Conservation (phyloP, 768 basidiomycete genomes). For the Tricholoma flavovirens region DNA sequence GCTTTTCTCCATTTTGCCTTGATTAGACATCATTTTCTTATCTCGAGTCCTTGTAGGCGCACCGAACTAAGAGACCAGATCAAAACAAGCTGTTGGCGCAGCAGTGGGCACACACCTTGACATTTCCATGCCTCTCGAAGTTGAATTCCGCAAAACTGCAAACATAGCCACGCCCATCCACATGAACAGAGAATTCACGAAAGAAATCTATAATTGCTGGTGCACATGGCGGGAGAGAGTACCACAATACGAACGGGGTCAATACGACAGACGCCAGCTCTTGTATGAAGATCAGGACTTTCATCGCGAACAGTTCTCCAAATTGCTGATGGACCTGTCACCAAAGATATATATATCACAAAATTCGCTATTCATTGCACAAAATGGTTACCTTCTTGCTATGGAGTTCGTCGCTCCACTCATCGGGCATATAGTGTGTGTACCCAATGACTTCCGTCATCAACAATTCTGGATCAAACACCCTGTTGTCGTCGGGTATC, state of each 20-base stretch:
- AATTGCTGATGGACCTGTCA: conserved; percentile 84
- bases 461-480: conserved; percentile 90
- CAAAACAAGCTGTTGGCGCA: neutral
- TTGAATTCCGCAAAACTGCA: conserved; percentile 99
- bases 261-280: conserved; percentile 88
- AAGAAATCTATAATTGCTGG: conserved; percentile 95
- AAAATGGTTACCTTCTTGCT: conserved; percentile 61
- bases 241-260: conserved; percentile 92
- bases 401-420: conserved; percentile 87
- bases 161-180: conserved; percentile 93
- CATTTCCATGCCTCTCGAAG: conserved; percentile 90
- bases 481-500: conserved; percentile 90
- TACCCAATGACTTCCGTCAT: conserved; percentile 90
- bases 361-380: conserved; percentile 7
- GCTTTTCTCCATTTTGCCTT: conserved; percentile 99
- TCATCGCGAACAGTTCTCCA: conserved; percentile 90
- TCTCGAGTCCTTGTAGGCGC: conserved; percentile 67
- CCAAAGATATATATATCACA: neutral
- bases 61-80: conserved; percentile 57
- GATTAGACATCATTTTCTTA: conserved; percentile 75
- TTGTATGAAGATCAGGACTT: conserved; percentile 78
- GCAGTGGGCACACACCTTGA: conserved; percentile 51
- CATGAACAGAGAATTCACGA: conserved; percentile 95
- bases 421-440: conserved; percentile 94
- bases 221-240: conserved; percentile 85